Conservation (phyloP, 2,329 filamentous ascomycete species). For the Nigrospora osmanthi region DNA sequence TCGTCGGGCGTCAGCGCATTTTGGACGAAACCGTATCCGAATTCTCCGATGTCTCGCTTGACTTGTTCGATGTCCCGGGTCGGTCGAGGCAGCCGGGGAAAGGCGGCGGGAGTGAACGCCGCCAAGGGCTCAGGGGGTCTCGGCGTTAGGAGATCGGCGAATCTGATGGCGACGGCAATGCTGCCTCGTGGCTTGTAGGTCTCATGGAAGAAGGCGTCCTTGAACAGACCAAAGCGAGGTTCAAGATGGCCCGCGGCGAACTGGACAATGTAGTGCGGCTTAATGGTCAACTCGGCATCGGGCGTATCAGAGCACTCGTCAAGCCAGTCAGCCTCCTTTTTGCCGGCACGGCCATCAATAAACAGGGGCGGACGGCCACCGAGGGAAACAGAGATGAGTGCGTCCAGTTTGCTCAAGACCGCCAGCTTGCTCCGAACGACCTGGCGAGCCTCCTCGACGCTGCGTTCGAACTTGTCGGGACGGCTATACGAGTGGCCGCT, state of each 20-base stretch:
- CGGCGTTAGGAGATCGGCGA: constrained; percentile 15
- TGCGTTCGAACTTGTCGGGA: background rate
- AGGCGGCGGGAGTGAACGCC: constrained; percentile 19
- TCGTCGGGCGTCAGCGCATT: background rate
- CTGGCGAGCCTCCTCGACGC: background rate
- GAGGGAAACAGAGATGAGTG: background rate
- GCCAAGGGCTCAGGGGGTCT: constrained; percentile 9
- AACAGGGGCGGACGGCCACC: background rate
- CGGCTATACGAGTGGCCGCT: background rate
- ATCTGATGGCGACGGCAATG: constrained; percentile 13
- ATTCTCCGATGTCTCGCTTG: constrained; percentile 15
- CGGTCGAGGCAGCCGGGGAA: constrained; percentile 26
- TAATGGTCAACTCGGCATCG: background rate
- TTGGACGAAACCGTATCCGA: constrained; percentile 13
- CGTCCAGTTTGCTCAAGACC: background rate
- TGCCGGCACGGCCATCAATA: background rate
- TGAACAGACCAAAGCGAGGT: constrained; percentile 15
- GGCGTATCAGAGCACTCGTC: background rate
- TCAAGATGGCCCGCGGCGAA: constrained; percentile 13
- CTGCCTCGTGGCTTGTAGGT: constrained; percentile 12
- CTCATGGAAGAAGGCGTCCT: constrained; percentile 15
- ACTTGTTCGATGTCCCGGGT: constrained; percentile 19
- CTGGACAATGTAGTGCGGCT: constrained; percentile 7
- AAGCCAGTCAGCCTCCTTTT: background rate
- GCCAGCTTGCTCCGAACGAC: background rate